Conservation (phyloP, 352 stramenopile genomes). For the Thraustochytrium sp. region DNA sequence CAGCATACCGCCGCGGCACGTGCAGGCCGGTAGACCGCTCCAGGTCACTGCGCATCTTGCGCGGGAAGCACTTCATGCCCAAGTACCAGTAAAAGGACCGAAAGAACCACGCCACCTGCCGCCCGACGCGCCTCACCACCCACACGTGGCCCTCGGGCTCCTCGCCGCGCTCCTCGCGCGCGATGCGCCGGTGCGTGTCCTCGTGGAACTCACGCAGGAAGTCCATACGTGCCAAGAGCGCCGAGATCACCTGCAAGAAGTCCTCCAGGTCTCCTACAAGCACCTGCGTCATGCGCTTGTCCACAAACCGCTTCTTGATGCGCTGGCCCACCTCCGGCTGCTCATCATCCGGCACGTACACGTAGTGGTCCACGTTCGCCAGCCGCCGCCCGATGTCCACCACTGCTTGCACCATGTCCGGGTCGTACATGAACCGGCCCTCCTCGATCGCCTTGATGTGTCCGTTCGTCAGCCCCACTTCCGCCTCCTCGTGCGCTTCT, state of each 20-base stretch:
- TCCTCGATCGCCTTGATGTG: not conserved
- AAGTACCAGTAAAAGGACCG: too few species aligned
- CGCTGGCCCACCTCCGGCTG: too few species aligned
- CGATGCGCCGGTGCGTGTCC: not conserved
- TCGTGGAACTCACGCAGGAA: not conserved
- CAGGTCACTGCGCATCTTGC: too few species aligned
- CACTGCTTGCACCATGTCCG: not conserved
- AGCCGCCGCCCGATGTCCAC: not conserved
- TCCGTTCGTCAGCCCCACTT: too few species aligned
- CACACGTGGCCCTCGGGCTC: too few species aligned
- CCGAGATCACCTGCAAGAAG: not conserved
- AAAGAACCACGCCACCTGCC: too few species aligned
- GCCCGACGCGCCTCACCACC: too few species aligned
- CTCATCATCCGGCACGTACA: not conserved
- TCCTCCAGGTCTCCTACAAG: not conserved
- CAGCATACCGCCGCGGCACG: not conserved
- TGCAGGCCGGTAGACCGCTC: too few species aligned
- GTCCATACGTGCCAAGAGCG: not conserved
- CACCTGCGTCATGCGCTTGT: not conserved
- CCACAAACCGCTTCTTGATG: not conserved
- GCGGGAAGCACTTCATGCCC: not conserved
- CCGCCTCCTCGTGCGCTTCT: too few species aligned
- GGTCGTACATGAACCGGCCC: not conserved
- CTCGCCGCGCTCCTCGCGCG: too few species aligned
- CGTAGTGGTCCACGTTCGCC: not conserved